Percentiles rank a stretch among this genome's conserved stretches.
Evolutionary conservation across 305 asterid genomes (phyloP).

Genomic region (Andrographis paniculata): DNA sequence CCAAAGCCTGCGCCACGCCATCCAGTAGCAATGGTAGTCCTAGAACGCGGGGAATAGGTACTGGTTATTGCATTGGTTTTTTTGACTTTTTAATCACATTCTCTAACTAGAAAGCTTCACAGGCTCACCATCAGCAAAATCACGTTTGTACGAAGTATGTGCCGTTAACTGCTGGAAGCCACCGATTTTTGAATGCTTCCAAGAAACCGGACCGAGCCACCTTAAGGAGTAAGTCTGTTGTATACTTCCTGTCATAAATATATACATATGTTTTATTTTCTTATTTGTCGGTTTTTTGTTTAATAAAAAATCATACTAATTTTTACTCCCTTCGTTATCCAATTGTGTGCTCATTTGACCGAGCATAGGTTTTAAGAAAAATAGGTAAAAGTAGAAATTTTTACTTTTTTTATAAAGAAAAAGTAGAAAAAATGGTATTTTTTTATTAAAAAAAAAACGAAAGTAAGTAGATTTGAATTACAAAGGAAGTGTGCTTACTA

Average conservation of each 20-base stretch:
- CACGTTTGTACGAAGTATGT: conserved; percentile 60
- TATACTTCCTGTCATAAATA: conserved; percentile 2
- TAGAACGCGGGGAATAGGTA: conserved; percentile 49
- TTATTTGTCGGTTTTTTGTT: background rate
- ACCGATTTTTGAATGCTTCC: conserved; percentile 65
- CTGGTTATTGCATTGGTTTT: conserved; percentile 11
- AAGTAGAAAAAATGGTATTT: too few relatives aligned
- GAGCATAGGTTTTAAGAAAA: too few relatives aligned
- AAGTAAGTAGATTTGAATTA: too few relatives aligned
- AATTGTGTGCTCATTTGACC: too few relatives aligned
- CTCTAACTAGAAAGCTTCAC: conserved; percentile 27
- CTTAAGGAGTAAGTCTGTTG: conserved; percentile 70
- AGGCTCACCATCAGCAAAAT: conserved; percentile 46
- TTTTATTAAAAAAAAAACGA: too few relatives aligned
- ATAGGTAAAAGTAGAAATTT: too few relatives aligned
- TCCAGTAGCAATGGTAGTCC: conserved; percentile 14
- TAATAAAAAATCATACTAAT: background rate
- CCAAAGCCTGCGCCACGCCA: conserved; percentile 20
- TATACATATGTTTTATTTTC: background rate
- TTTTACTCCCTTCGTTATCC: background rate
- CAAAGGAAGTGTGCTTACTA: too few relatives aligned
- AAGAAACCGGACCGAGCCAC: conserved; percentile 73
- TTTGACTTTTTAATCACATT: conserved; percentile 10
- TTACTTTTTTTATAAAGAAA: too few relatives aligned
- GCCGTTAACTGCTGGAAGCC: conserved; percentile 86